Evolutionary conservation across 2,329 filamentous ascomycete genomes (phyloP), one percentile per base, ranked within the genome.

Genomic region (Neonectria neomacrospora): DNA sequence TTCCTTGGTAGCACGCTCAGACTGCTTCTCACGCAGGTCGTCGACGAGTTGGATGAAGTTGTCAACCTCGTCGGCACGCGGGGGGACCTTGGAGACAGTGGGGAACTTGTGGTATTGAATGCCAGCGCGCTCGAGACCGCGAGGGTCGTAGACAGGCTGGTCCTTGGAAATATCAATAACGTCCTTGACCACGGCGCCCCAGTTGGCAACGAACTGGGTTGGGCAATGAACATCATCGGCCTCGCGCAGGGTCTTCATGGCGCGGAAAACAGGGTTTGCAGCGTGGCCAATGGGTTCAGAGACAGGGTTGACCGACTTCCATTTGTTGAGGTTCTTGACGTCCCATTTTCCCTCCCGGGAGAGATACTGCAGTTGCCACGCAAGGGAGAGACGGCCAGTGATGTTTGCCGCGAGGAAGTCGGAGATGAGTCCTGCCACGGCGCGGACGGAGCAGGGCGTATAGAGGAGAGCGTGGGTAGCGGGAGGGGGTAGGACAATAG

Each of bases 281-380:
- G 53, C 30, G 6, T 73, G 78, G 3, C 86, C 92, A 63, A 98
- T 96, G 3, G 90, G 89, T 1, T 86, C 84, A 0, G 92, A 96
- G 1, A 97, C 92, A 0, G 94, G 91, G 1, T 82, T 79, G 1
- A 96, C 91, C 18, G 88, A 88, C 76, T 92, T 87, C 95, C 95
- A 98, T 75, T 98, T 98, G 63, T 87, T 89, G 11, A 97, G 84
- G 73, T 98, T 98, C 80, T 98, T 98, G 69, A 98, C 93, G 74
- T 97, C 95, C 95, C 95, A 98, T 80, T 98, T 98, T 3, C 94
- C 94, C 69, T 94, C 92, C 2, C 91, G 93, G 2, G 91, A 93
- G 23, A 98, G 87, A 72, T 96, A 91, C 71, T 95, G 91, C 16
- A 98, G 83, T 78, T 98, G 95, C 94, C 95, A 98, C 45, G 91